Evolutionary conservation across 805 yeast species (phyloP).

Genomic region (Teunomyces stri): DNA sequence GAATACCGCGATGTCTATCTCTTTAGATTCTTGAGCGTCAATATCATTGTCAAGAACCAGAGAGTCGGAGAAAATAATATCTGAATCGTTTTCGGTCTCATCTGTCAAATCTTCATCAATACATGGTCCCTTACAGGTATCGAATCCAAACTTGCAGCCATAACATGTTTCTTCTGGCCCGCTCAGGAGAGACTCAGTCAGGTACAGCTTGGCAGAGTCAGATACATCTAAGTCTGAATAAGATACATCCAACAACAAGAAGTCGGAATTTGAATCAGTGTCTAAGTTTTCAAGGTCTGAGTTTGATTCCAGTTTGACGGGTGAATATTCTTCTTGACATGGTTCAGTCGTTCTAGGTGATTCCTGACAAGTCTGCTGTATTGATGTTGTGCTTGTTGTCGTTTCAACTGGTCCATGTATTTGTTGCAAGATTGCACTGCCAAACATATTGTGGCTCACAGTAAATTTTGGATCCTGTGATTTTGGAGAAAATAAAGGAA

Average conservation of each 20-base stretch:
- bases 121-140: neutral
- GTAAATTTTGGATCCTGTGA: neutral
- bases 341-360: neutral
- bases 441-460: neutral
- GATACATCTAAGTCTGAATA: neutral
- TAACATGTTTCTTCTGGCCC: neutral
- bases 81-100: slow-evolving; percentile 6
- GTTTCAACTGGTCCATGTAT: neutral
- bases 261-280: neutral
- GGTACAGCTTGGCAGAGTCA: neutral
- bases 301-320: neutral
- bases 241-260: neutral
- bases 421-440: slow-evolving; percentile 1
- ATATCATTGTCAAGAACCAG: neutral
- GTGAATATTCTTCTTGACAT: neutral
- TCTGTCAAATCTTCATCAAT: slow-evolving; percentile 6
- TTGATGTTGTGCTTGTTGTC: neutral
- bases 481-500: neutral
- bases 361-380: neutral
- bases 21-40: neutral
- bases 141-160: neutral
- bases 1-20: neutral
- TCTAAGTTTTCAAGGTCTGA: neutral
- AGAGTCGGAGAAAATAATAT: neutral
- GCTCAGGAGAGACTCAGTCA: neutral